phyloP scores from a whole-genome alignment of 768 basidiomycete genomes.

The Xerocomus potaroensis region DNA sequence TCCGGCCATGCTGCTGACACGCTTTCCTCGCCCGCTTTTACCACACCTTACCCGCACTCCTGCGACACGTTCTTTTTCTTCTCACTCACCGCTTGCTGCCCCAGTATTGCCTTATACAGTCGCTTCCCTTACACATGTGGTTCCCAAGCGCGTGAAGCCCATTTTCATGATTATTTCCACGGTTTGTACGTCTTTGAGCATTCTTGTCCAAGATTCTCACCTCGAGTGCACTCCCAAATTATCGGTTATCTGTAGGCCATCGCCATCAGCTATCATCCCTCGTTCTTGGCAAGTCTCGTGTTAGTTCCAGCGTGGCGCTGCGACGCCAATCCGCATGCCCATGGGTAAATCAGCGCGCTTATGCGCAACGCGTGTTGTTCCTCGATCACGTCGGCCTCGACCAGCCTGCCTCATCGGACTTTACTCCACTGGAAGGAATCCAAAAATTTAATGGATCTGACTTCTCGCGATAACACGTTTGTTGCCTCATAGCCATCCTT shows the following conservation, averaged over 20 bases:
- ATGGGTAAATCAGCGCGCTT: slow-evolving; percentile 49
- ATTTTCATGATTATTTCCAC: slow-evolving; percentile 24
- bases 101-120: slow-evolving; percentile 55
- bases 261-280: slow-evolving; percentile 12
- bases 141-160: slow-evolving; percentile 26
- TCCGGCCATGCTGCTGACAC: slow-evolving; percentile 60
- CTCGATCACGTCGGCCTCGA: slow-evolving; percentile 64
- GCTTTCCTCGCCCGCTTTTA: slow-evolving; percentile 37
- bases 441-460: slow-evolving; percentile 53
- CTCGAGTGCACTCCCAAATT: slow-evolving; percentile 8
- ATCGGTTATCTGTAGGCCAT: slow-evolving; percentile 26
- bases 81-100: slow-evolving; percentile 47
- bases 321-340: slow-evolving; percentile 33
- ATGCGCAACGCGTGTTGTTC: slow-evolving; percentile 57
- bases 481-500: slow-evolving; percentile 59
- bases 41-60: slow-evolving; percentile 60
- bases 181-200: slow-evolving; percentile 31
- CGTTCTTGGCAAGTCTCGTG: slow-evolving; percentile 27
- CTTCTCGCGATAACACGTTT: slow-evolving; percentile 72
- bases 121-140: slow-evolving; percentile 37
- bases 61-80: slow-evolving; percentile 56
- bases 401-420: slow-evolving; percentile 50
- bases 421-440: slow-evolving; percentile 70
- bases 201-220: slow-evolving; percentile 29
- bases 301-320: slow-evolving; percentile 24